Conservation (phyloP, 352 stramenopile species). For the Salisapilia sapeloensis region DNA sequence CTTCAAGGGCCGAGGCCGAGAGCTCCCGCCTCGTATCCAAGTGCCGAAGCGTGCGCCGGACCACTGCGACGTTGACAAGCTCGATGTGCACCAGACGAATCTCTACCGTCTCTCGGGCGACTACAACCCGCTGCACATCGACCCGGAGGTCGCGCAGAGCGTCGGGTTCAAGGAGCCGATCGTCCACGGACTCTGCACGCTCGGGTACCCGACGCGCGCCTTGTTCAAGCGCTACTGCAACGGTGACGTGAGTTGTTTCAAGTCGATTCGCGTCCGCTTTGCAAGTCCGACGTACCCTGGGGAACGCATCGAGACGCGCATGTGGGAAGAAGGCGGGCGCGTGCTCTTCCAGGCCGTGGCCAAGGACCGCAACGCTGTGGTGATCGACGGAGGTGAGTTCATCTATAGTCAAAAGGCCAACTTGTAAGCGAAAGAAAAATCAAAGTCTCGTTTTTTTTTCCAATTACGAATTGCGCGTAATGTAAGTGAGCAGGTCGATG, state of each 20-base stretch:
- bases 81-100: slow-evolving; percentile 58
- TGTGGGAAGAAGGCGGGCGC: slow-evolving; percentile 42
- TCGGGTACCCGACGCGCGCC: slow-evolving; percentile 70
- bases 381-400: slow-evolving; percentile 71
- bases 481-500: slow-evolving; percentile 94
- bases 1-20: slow-evolving; percentile 50
- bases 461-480: slow-evolving; percentile 53
- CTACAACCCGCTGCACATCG: slow-evolving; percentile 91
- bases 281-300: slow-evolving; percentile 74
- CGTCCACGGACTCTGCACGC: slow-evolving; percentile 88
- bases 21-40: slow-evolving; percentile 44
- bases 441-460: too few species aligned
- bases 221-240: slow-evolving; percentile 69
- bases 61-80: slow-evolving; percentile 40
- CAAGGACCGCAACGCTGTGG: slow-evolving; percentile 54
- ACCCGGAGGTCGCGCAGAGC: slow-evolving; percentile 64
- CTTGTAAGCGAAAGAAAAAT: neutral
- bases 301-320: slow-evolving; percentile 72
- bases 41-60: slow-evolving; percentile 62
- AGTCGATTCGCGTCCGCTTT: slow-evolving; percentile 79
- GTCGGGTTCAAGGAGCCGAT: slow-evolving; percentile 77
- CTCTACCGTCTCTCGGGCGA: slow-evolving; percentile 91
- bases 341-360: slow-evolving; percentile 62
- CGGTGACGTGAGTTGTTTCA: slow-evolving; percentile 51
- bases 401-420: slow-evolving; percentile 10